A percentile compares a stretch with the other conserved stretches of the same genome.
Conservation (phyloP, 2,329 filamentous ascomycete species). For the Cytospora leucostoma region DNA sequence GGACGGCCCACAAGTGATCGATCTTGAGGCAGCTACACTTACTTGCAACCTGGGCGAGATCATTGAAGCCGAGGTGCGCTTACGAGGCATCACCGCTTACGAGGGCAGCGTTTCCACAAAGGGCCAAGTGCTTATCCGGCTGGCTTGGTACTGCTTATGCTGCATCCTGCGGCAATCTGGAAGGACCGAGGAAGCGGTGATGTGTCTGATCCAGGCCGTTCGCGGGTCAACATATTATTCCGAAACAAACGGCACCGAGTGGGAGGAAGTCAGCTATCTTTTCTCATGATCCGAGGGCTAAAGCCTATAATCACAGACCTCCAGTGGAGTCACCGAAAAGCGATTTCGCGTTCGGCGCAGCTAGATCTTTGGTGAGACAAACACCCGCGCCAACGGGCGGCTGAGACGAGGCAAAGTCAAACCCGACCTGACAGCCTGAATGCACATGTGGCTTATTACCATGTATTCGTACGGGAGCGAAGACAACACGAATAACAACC, state of each 20-base stretch:
- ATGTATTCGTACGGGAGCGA: no score
- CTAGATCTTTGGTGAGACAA: no score
- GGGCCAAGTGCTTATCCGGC: conserved; percentile 20
- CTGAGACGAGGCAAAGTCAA: no score
- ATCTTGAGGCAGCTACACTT: conserved; percentile 12
- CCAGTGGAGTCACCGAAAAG: neutral
- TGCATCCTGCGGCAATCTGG: conserved; percentile 14
- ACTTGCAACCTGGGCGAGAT: conserved; percentile 13
- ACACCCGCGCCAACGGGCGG: no score
- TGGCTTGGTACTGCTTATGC: conserved; percentile 25
- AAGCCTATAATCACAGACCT: neutral
- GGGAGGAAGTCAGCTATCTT: conserved; percentile 23
- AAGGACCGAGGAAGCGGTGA: conserved; percentile 7
- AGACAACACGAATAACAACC: no score
- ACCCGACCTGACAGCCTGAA: no score
- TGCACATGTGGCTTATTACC: no score
- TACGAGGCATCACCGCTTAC: conserved; percentile 12
- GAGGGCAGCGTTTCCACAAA: conserved; percentile 6
- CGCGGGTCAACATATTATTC: conserved; percentile 20
- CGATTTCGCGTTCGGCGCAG: no score
- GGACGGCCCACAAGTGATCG: neutral
- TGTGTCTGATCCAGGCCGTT: conserved; percentile 18
- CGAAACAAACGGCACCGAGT: conserved; percentile 12
- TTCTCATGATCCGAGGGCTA: conserved; percentile 2
- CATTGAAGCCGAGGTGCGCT: neutral